Percentiles rank a stretch among this genome's conserved stretches.
phyloP scores from a whole-genome alignment of 306 rosid species.

The Quercus alba region DNA sequence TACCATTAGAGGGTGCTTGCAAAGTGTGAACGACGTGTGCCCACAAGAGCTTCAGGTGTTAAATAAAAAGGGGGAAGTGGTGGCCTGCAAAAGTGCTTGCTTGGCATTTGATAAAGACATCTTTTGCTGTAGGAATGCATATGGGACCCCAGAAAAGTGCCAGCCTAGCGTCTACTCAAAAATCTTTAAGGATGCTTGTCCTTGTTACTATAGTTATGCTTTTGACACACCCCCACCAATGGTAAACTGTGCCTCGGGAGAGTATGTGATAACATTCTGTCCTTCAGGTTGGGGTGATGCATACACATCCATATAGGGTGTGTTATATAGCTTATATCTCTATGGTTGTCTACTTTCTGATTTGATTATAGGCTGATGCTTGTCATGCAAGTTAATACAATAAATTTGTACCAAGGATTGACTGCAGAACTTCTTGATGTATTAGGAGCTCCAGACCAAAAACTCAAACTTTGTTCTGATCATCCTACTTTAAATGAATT shows the following conservation, averaged over 20 bases:
- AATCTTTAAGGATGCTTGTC: constrained; percentile 79
- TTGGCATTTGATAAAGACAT: constrained; percentile 66
- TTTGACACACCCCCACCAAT: constrained; percentile 67
- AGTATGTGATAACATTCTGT: constrained; percentile 64
- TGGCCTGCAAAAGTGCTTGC: constrained; percentile 88
- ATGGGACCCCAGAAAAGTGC: constrained; percentile 61
- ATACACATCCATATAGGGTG: constrained; percentile 14
- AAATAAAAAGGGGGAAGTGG: constrained; percentile 45
- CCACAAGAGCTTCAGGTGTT: constrained; percentile 58
- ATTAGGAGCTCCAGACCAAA: too few relatives aligned
- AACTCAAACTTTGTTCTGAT: too few relatives aligned
- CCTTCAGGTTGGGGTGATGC: constrained; percentile 59
- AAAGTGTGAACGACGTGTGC: constrained; percentile 49
- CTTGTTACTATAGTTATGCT: constrained; percentile 70
- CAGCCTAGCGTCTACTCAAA: constrained; percentile 66
- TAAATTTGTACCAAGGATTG: neutral
- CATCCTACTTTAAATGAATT: too few relatives aligned
- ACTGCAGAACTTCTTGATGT: too few relatives aligned
- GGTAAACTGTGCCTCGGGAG: constrained; percentile 53
- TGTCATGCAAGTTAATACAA: neutral
- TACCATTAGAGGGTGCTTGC: constrained; percentile 51
- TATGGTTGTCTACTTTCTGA: neutral
- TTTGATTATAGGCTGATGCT: neutral
- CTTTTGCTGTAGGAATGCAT: constrained; percentile 71
- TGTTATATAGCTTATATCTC: neutral